Evolutionary conservation across 2,329 filamentous ascomycete genomes (phyloP).

Genomic region (Nothopassalora personata): DNA sequence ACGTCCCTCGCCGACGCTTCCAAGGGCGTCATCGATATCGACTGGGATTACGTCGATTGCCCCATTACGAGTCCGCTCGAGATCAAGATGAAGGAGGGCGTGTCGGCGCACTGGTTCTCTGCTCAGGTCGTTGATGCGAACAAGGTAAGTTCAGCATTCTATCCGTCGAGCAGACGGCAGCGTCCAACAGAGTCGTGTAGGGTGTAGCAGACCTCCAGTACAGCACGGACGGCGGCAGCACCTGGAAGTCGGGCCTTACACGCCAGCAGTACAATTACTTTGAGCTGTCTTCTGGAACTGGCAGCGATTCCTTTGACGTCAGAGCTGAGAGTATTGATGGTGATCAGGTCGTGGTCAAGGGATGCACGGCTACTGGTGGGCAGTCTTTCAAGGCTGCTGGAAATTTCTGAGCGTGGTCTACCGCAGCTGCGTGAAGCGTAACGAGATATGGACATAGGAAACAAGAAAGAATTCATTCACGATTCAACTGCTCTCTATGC

Average conservation of each 20-base stretch:
- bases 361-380: constrained; percentile 41
- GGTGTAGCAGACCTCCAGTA: constrained; percentile 14
- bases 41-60: constrained; percentile 49
- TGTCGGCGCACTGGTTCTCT: constrained; percentile 51
- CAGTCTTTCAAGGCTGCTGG: constrained; percentile 26
- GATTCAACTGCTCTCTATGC: neutral
- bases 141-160: constrained; percentile 13
- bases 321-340: constrained; percentile 52
- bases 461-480: neutral
- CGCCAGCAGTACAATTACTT: constrained; percentile 49
- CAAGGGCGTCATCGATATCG: constrained; percentile 46
- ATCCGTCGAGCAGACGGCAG: neutral
- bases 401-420: constrained; percentile 28
- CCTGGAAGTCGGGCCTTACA: constrained; percentile 16
- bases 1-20: constrained; percentile 40
- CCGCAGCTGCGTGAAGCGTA: neutral
- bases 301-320: constrained; percentile 50
- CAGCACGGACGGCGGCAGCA: constrained; percentile 18
- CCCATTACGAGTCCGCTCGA: constrained; percentile 47
- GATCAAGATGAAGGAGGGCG: constrained; percentile 51
- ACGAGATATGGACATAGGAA: neutral
- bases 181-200: constrained; percentile 6
- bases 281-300: constrained; percentile 54
- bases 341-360: constrained; percentile 47
- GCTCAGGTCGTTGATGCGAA: constrained; percentile 63